A percentile compares a stretch with the other conserved stretches of the same genome.
Conservation (phyloP, 345 rosid species). For the Rubroshorea leprosula region DNA sequence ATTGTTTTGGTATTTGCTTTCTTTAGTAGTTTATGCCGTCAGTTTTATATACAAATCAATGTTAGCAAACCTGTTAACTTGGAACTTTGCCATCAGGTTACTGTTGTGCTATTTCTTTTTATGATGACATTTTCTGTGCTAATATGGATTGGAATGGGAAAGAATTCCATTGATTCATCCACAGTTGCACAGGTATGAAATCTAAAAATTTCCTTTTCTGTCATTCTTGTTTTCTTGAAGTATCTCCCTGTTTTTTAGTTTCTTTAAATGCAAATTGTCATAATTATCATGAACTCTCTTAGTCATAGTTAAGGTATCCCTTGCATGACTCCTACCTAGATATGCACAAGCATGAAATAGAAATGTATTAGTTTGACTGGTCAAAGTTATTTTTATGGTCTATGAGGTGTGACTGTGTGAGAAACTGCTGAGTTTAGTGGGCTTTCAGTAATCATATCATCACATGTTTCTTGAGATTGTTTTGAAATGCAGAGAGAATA, state of each 20-base stretch:
- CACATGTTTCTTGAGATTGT: too few species aligned
- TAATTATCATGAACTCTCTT: too few species aligned
- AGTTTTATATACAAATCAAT: not conserved
- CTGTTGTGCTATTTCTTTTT: constrained; percentile 29
- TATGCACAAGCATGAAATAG: too few species aligned
- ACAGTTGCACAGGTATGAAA: constrained; percentile 44
- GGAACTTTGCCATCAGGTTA: constrained; percentile 32
- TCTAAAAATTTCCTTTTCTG: constrained; percentile 12
- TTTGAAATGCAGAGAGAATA: too few species aligned
- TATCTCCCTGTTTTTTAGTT: not conserved
- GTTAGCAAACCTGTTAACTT: constrained; percentile 2
- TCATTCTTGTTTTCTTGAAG: constrained; percentile 2
- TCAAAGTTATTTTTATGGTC: too few species aligned
- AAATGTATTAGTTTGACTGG: too few species aligned
- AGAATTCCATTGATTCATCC: constrained; percentile 35
- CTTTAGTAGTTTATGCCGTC: not conserved
- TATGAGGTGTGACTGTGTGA: too few species aligned
- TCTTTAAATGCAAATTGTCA: too few species aligned
- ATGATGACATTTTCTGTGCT: constrained; percentile 47
- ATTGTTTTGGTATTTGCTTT: not conserved
- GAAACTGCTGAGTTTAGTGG: too few species aligned
- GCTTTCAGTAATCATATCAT: too few species aligned
- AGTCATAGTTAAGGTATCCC: too few species aligned
- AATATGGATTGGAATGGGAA: constrained; percentile 51
- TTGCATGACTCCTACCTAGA: too few species aligned